Base-by-base conservation (phyloP, 164 flowering plant species). In the Magnolia changhungtana region DNA sequence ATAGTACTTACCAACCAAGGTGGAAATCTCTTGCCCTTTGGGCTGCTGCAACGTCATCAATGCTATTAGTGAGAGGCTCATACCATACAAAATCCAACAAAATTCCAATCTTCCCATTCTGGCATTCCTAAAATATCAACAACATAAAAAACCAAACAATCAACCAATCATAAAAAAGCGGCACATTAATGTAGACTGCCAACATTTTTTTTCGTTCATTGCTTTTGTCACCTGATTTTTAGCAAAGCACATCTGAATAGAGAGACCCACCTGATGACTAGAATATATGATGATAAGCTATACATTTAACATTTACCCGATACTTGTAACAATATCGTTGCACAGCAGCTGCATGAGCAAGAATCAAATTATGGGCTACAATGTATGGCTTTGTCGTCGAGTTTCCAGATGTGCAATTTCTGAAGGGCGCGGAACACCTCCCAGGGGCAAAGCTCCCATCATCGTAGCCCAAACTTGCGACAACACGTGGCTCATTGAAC, bases 41-140 rank as follows among this genome's bases (percentile, higher is more conserved):
- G 10, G 81, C 75, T n/a, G 78, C 78, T 1, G 4, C 5, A 18
- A n/a, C 37, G 27, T 79, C 81, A 16, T 45, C 72, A 18, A 65
- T 79, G 11, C 55, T 23, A 7, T 49, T 58, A 24, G 78, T 75
- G 16, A 79, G 75, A 75, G 81, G 81, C 58, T 79, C 81, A 76
- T 65, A 79, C 81, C 81, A 79, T 21, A 72, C 78, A 76, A 79
- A 79, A 68, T 75, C 78, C 52, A 79, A 45, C 18, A 79, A 73
- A 73, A 78, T 78, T 18, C 80, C 80, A 10, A 74, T 78, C 69
- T 63, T 58, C 16, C 80, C 76, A 72, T 75, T 58, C 37, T 79
- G 77, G 18, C 19, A 18, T 19, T 49, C 51, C 81, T 79, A 65
- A 18, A 13, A 13, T 8, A 24, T 21, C 37, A 19, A 61, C 23